Conservation (phyloP, 2,329 filamentous ascomycete genomes). For the Trichoderma pleuroti region DNA sequence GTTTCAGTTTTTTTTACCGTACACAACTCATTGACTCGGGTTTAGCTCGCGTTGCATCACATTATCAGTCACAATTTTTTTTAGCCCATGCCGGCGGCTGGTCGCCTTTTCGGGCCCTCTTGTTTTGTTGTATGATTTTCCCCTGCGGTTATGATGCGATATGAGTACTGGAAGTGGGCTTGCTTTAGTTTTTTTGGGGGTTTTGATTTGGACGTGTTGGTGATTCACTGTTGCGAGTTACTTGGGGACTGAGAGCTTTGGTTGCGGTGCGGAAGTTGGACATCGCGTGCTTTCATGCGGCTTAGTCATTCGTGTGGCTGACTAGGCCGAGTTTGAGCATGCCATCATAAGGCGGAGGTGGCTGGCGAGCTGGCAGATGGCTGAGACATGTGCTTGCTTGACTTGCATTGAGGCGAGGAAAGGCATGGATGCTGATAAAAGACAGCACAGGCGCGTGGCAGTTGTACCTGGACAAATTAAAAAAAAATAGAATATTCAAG, state of each 20-base stretch:
- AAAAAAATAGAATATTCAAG: background rate
- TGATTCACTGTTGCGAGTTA: background rate
- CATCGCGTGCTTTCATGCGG: background rate
- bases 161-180: background rate
- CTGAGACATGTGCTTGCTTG: background rate
- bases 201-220: background rate
- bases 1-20: background rate
- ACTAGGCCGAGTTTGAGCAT: background rate
- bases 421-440: background rate
- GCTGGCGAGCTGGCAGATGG: background rate
- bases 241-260: background rate
- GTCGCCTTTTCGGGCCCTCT: background rate
- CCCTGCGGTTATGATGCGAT: background rate
- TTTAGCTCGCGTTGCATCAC: conserved; percentile 2
- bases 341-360: background rate
- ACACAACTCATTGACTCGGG: conserved; percentile 5
- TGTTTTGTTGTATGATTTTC: background rate
- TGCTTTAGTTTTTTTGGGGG: background rate
- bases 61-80: background rate
- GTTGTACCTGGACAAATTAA: background rate
- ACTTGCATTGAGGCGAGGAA: background rate
- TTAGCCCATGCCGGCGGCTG: background rate
- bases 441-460: background rate
- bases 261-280: background rate
- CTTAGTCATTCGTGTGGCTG: background rate